Percentiles rank a stretch among this genome's conserved stretches.
Evolutionary conservation across 148 eudicot genomes (phyloP).

Genomic region (Diospyros kaki): DNA sequence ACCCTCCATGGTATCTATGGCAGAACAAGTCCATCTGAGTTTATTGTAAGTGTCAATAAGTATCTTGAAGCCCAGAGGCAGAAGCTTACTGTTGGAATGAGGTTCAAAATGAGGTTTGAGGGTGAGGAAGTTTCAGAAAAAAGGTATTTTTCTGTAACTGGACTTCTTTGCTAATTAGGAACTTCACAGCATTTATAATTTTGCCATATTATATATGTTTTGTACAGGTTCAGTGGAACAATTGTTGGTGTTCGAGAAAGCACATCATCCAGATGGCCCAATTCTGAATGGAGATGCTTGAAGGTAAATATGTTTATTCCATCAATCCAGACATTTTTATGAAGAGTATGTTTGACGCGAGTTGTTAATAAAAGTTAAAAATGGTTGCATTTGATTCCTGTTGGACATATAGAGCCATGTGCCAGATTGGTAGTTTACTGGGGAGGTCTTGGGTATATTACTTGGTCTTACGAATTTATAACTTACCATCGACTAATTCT

Average conservation of each 20-base stretch:
- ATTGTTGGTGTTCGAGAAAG: slow-evolving; percentile 76
- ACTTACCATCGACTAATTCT: no score
- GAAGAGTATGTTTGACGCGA: no score
- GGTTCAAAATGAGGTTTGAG: slow-evolving; percentile 96
- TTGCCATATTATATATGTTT: slow-evolving; percentile 13
- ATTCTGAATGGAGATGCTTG: slow-evolving; percentile 91
- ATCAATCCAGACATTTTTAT: no score
- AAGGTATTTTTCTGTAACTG: slow-evolving; percentile 44
- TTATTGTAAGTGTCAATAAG: slow-evolving; percentile 82
- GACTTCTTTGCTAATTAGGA: neutral
- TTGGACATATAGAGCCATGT: no score
- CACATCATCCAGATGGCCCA: slow-evolving; percentile 65
- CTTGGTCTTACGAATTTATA: no score
- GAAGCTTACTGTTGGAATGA: slow-evolving; percentile 84
- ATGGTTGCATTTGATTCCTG: no score
- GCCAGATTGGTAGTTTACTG: no score
- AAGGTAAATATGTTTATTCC: slow-evolving; percentile 45
- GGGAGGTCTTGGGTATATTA: no score
- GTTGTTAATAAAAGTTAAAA: no score
- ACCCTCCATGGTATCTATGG: slow-evolving; percentile 9
- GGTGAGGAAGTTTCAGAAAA: slow-evolving; percentile 94
- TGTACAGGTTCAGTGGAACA: slow-evolving; percentile 83
- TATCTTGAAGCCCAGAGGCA: slow-evolving; percentile 79
- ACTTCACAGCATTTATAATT: neutral
- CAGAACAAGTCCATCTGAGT: slow-evolving; percentile 93